These are phyloP conservation scores for Fusarium pininemorale DNA, from an alignment of 2,329 filamentous ascomycete genomes.

Conservation along the genomic window DNA sequence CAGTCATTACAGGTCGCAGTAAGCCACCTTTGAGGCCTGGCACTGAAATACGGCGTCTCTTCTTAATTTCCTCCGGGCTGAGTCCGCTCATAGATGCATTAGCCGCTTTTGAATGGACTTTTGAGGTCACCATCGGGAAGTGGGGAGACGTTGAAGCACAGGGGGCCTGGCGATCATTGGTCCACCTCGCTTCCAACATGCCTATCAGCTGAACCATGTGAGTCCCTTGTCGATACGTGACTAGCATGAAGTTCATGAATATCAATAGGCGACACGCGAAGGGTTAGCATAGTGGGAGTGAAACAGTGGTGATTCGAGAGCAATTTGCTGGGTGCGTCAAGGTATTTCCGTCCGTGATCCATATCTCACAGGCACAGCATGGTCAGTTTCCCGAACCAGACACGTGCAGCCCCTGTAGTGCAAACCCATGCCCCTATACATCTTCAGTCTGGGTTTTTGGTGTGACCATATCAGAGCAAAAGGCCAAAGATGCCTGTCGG, in stretches of 20 bases:
- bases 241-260: background rate
- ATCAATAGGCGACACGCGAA: slow-evolving; percentile 9
- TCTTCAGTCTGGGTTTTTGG: slow-evolving; percentile 11
- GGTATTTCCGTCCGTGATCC: slow-evolving; percentile 13
- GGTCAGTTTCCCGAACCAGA: slow-evolving; percentile 28
- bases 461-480: background rate
- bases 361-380: slow-evolving; percentile 2
- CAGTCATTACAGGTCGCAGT: slow-evolving; percentile 2
- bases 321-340: background rate
- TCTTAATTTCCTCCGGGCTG: slow-evolving; percentile 20
- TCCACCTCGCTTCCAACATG: slow-evolving; percentile 13
- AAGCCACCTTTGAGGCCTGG: background rate
- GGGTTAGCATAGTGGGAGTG: background rate
- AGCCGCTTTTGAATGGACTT: background rate
- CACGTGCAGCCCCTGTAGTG: slow-evolving; percentile 25
- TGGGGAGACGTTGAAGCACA: slow-evolving; percentile 16
- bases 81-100: slow-evolving; percentile 2
- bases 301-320: slow-evolving; percentile 23
- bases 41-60: background rate
- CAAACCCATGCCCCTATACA: slow-evolving; percentile 23
- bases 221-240: slow-evolving; percentile 6
- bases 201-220: background rate
- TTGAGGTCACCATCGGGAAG: slow-evolving; percentile 3
- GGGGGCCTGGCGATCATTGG: slow-evolving; percentile 13
- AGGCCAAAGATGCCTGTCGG: background rate